Percentiles rank a stretch among this genome's conserved stretches.
These are phyloP conservation scores for Sporisorium scitamineum DNA, from an alignment of 1,284 basidiomycete genomes.

Conservation along the genomic window DNA sequence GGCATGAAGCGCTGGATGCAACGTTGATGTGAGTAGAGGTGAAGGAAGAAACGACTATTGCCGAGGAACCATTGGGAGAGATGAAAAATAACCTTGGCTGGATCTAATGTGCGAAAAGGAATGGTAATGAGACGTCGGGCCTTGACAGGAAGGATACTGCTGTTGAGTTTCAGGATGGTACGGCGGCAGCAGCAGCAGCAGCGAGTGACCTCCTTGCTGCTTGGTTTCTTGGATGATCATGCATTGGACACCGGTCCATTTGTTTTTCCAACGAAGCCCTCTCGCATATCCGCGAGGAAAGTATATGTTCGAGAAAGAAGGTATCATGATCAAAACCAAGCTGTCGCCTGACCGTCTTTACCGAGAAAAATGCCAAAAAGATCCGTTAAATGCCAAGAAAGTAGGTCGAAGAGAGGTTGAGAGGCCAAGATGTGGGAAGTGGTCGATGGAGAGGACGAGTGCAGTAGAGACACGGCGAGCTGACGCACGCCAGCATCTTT, in stretches of 20 bases:
- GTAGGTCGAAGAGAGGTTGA: conserved; percentile 5
- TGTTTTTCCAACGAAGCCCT: conserved; percentile 51
- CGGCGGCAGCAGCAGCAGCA: conserved; percentile 11
- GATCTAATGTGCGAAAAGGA: conserved; percentile 9
- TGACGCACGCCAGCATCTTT: neutral
- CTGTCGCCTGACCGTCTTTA: conserved; percentile 37
- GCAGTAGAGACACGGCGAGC: neutral
- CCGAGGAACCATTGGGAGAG: conserved; percentile 1
- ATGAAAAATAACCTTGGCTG: conserved; percentile 27
- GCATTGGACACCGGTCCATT: conserved; percentile 39
- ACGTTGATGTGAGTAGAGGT: neutral
- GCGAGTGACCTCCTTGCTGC: conserved; percentile 31
- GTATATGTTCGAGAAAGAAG: conserved; percentile 17
- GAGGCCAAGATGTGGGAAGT: neutral
- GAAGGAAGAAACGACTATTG: conserved; percentile 4
- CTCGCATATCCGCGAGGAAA: conserved; percentile 58
- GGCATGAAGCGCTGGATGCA: conserved; percentile 4
- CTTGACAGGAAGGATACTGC: conserved; percentile 31
- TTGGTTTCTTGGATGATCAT: conserved; percentile 32
- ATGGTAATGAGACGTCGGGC: conserved; percentile 31
- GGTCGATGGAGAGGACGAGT: neutral
- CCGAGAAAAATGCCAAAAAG: conserved; percentile 13
- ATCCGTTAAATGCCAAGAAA: conserved; percentile 34
- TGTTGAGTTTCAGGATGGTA: neutral
- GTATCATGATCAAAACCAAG: conserved; percentile 31